Conservation (phyloP, 2,329 filamentous ascomycete genomes). For the Fusarium illudens region DNA sequence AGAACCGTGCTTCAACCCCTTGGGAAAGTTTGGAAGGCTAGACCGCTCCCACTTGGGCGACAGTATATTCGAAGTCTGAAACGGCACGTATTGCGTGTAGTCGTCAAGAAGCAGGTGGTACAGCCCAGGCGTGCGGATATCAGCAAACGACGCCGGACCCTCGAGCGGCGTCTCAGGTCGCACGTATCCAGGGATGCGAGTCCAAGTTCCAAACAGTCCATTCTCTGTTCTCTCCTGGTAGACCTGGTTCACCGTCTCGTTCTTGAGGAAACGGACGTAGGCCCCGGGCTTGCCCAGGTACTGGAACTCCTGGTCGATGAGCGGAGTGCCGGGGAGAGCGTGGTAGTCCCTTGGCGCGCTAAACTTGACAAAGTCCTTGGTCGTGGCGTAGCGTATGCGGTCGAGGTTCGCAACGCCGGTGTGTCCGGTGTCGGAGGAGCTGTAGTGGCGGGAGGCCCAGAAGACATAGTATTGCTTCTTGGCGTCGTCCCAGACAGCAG, state of each 20-base stretch:
- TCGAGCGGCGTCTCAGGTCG: conserved; percentile 44
- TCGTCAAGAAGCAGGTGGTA: conserved; percentile 57
- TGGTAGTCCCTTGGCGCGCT: conserved; percentile 55
- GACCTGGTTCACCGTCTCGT: conserved; percentile 58
- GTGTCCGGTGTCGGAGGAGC: conserved; percentile 53
- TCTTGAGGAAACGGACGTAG: conserved; percentile 60
- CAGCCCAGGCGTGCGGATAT: conserved; percentile 46
- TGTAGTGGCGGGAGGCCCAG: conserved; percentile 58
- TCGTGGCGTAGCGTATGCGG: conserved; percentile 60
- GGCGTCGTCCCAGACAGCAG: conserved; percentile 48
- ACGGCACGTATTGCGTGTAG: conserved; percentile 56
- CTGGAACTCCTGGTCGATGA: conserved; percentile 61
- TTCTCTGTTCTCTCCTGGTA: conserved; percentile 55
- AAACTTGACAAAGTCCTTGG: conserved; percentile 60
- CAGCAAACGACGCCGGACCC: conserved; percentile 51
- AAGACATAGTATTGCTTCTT: conserved; percentile 55
- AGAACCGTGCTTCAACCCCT: conserved; percentile 57
- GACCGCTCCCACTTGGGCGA: conserved; percentile 44
- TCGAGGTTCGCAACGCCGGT: conserved; percentile 52
- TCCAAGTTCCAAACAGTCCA: conserved; percentile 60
- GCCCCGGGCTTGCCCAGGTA: conserved; percentile 50
- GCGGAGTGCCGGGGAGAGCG: conserved; percentile 48
- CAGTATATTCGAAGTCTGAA: conserved; percentile 51
- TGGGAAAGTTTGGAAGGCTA: conserved; percentile 50
- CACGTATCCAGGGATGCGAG: conserved; percentile 49